A percentile compares a stretch with the other conserved stretches of the same genome.
phyloP scores from a whole-genome alignment of 192 early-diverging fungal genomes.

The Umbelopsis ramanniana region DNA sequence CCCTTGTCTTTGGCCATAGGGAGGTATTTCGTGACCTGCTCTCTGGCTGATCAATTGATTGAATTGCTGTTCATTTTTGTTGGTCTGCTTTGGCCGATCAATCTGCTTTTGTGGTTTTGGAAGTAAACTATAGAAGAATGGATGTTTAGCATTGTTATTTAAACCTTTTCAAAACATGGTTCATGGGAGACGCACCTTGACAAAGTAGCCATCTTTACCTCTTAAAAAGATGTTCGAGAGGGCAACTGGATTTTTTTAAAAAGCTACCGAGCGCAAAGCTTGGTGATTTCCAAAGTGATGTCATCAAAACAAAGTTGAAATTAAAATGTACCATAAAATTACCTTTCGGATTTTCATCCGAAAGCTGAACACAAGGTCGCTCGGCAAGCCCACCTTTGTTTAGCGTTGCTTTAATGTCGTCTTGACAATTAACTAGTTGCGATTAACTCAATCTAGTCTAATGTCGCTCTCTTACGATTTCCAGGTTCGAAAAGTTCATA shows the following conservation, averaged over 20 bases:
- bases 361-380: slow-evolving; percentile 20
- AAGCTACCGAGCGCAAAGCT: not conserved
- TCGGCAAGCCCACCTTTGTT: not conserved
- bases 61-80: slow-evolving; percentile 38
- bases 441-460: not conserved
- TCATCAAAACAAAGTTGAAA: not conserved
- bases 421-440: not conserved
- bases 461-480: slow-evolving; percentile 17
- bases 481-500: not conserved
- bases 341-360: not conserved
- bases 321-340: not conserved
- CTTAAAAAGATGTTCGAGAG: not conserved
- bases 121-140: slow-evolving; percentile 29
- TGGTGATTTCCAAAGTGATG: not conserved
- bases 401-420: slow-evolving; percentile 4
- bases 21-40: slow-evolving; percentile 51
- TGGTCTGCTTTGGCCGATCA: slow-evolving; percentile 27
- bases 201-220: slow-evolving; percentile 13
- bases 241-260: not conserved
- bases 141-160: not conserved
- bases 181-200: not conserved
- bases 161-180: not conserved
- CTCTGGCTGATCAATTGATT: slow-evolving; percentile 35
- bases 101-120: slow-evolving; percentile 44
- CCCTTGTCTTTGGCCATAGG: slow-evolving; percentile 79